These are phyloP conservation scores for Sclerotinia sclerotiorum DNA, from an alignment of 2,329 filamentous ascomycete species.

Conservation along the genomic window DNA sequence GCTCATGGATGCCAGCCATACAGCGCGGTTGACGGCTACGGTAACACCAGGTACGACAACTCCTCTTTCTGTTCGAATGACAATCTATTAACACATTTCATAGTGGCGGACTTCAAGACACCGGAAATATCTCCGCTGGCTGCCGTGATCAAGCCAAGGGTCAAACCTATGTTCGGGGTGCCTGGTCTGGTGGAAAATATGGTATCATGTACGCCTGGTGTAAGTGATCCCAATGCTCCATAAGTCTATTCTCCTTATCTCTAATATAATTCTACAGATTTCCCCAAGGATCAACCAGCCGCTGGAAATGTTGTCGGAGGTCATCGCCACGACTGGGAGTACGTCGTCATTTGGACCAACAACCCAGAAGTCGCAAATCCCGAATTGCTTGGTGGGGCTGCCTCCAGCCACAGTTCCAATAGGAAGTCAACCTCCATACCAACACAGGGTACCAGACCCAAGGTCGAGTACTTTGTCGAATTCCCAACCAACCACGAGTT, in stretches of 20 bases:
- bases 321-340: not conserved
- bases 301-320: not conserved
- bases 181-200: not conserved
- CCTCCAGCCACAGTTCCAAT: not conserved
- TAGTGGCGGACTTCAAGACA: slow-evolving; percentile 3
- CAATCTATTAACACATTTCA: not conserved
- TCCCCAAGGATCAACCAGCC: not conserved
- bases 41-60: not conserved
- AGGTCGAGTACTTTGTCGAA: not conserved
- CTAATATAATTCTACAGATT: not conserved
- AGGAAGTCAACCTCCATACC: not conserved
- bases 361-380: not conserved
- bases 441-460: not conserved
- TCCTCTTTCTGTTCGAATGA: not conserved
- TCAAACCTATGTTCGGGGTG: slow-evolving; percentile 4
- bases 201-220: slow-evolving; percentile 6
- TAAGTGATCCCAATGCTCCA: not conserved
- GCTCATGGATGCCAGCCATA: slow-evolving; percentile 4
- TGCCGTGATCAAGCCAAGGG: not conserved
- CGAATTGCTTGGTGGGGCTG: not conserved
- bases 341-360: not conserved
- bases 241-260: no score
- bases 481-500: slow-evolving; percentile 1
- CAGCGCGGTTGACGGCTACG: not conserved
- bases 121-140: not conserved